These are phyloP conservation scores for Lycium barbarum DNA, from an alignment of 257 asterid genomes.

Conservation along the genomic window DNA sequence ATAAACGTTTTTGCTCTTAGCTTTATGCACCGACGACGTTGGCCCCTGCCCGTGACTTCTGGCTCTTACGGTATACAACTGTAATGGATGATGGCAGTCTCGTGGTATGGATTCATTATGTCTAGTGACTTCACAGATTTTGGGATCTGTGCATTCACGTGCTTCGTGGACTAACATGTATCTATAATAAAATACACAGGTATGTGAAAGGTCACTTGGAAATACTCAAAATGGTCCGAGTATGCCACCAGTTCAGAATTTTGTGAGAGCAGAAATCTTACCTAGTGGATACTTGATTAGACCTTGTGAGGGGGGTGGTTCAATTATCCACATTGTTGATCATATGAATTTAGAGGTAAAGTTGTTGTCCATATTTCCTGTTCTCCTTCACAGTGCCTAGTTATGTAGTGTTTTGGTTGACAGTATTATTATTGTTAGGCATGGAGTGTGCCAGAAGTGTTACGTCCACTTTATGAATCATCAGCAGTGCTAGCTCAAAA, in stretches of 20 bases:
- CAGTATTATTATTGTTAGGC: slow-evolving; percentile 45
- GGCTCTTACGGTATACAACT: slow-evolving; percentile 83
- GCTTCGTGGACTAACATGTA: neutral
- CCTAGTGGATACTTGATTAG: slow-evolving; percentile 90
- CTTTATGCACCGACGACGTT: slow-evolving; percentile 88
- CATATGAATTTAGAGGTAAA: slow-evolving; percentile 85
- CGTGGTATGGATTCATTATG: slow-evolving; percentile 56
- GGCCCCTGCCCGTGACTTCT: slow-evolving; percentile 96
- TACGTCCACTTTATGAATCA: slow-evolving; percentile 88
- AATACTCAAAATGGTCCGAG: slow-evolving; percentile 87
- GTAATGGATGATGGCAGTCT: slow-evolving; percentile 90
- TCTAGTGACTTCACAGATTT: neutral
- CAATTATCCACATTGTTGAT: slow-evolving; percentile 88
- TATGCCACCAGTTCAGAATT: slow-evolving; percentile 86
- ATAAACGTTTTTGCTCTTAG: slow-evolving; percentile 38
- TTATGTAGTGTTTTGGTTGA: neutral
- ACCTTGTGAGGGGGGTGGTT: slow-evolving; percentile 95
- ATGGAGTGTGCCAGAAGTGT: slow-evolving; percentile 88
- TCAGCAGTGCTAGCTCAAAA: slow-evolving; percentile 80
- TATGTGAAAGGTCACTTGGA: slow-evolving; percentile 86
- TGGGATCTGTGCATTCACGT: neutral
- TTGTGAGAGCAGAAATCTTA: slow-evolving; percentile 85
- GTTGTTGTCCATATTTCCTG: neutral
- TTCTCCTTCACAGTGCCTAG: neutral
- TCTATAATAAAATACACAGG: slow-evolving; percentile 46